Evolutionary conservation across 2,329 filamentous ascomycete genomes (phyloP).

Genomic region (Colletotrichum agaves): DNA sequence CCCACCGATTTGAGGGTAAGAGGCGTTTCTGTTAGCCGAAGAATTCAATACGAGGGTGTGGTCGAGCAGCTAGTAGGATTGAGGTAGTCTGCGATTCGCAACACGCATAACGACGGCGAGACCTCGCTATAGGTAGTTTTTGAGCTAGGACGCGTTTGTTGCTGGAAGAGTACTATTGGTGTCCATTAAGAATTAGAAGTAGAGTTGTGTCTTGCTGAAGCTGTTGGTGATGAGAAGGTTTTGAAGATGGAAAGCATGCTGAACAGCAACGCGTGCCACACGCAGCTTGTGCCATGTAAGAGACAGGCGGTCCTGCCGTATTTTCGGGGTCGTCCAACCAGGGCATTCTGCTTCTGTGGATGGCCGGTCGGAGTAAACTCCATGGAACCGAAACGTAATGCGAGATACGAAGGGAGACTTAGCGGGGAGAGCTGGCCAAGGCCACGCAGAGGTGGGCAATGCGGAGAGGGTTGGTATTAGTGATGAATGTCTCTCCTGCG

Average conservation of each 20-base stretch:
- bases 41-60: background rate
- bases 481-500: background rate
- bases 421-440: background rate
- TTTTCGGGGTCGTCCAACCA: no score
- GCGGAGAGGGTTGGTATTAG: background rate
- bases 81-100: no score
- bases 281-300: background rate
- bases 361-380: background rate
- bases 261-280: background rate
- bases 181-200: background rate
- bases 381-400: background rate
- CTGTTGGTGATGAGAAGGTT: background rate
- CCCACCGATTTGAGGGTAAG: background rate
- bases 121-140: background rate
- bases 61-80: background rate
- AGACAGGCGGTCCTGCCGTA: background rate
- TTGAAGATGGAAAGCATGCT: constrained; percentile 6
- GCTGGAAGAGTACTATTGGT: no score
- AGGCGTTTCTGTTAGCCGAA: background rate
- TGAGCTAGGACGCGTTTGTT: background rate
- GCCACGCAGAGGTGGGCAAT: background rate
- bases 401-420: background rate
- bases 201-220: background rate
- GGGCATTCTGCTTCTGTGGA: background rate
- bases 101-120: background rate